Conservation (phyloP, 2,329 filamentous ascomycete genomes). For the Coleophoma crateriformis region DNA sequence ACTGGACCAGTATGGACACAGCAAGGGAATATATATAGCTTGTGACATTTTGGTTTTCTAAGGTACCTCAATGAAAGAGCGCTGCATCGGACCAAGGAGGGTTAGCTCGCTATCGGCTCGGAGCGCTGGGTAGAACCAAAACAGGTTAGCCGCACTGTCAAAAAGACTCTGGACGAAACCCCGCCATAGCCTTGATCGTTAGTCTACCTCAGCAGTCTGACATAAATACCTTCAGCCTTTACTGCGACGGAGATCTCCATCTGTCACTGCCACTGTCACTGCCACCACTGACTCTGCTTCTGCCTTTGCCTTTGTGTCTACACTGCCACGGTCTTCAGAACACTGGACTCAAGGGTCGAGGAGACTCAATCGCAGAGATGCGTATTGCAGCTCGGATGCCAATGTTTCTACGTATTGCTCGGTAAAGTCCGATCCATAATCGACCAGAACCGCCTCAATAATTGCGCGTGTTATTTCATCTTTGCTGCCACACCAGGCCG, state of each 20-base stretch:
- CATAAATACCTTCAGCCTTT: background rate
- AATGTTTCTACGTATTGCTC: background rate
- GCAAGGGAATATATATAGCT: background rate
- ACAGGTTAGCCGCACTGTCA: background rate
- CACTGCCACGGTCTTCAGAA: too few species aligned
- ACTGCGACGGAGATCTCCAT: too few species aligned
- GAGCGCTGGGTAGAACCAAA: background rate
- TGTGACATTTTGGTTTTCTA: background rate
- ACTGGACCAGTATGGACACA: background rate
- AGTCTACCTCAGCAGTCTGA: background rate
- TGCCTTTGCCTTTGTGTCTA: too few species aligned
- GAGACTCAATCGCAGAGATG: background rate
- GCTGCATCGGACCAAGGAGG: background rate
- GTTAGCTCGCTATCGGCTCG: background rate
- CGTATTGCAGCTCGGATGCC: background rate
- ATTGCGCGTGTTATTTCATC: background rate
- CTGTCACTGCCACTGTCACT: too few species aligned
- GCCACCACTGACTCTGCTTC: too few species aligned
- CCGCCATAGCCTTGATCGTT: background rate
- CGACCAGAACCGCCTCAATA: background rate
- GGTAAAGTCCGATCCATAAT: background rate
- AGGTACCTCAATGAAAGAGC: background rate
- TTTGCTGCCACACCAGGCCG: constrained; percentile 17
- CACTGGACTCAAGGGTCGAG: too few species aligned
- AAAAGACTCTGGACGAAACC: background rate